phyloP scores from a whole-genome alignment of 225 moss, liverwort and hornwort genomes.

The Sphagnum contortum region DNA sequence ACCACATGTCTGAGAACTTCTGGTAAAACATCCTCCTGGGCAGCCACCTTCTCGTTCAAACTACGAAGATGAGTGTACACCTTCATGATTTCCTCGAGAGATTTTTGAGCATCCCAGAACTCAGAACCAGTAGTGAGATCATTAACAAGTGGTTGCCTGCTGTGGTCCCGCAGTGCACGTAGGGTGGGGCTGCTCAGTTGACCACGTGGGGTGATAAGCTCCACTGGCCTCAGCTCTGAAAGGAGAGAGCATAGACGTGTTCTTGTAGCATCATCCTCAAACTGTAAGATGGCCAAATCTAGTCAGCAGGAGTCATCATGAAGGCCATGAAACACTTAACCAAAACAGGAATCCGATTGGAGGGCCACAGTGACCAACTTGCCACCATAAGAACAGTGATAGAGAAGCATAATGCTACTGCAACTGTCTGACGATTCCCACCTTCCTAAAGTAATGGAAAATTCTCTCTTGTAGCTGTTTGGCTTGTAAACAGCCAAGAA shows the following conservation, averaged over 20 bases:
- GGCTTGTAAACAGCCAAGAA: too few relatives aligned
- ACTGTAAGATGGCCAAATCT: slow-evolving; percentile 32
- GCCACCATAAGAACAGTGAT: too few relatives aligned
- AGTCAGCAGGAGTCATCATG: background rate
- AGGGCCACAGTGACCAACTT: too few relatives aligned
- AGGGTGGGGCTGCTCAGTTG: slow-evolving; percentile 66
- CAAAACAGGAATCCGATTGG: too few relatives aligned
- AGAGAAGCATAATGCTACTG: too few relatives aligned
- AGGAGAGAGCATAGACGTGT: slow-evolving; percentile 61
- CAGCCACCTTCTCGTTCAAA: slow-evolving; percentile 9
- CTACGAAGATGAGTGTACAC: slow-evolving; percentile 29
- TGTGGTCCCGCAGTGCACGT: slow-evolving; percentile 78
- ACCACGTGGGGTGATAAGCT: slow-evolving; percentile 68
- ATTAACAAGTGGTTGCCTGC: slow-evolving; percentile 75
- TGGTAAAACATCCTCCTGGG: slow-evolving; percentile 41
- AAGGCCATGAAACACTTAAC: too few relatives aligned
- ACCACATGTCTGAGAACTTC: slow-evolving; percentile 44
- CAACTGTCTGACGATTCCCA: too few relatives aligned
- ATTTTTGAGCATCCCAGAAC: slow-evolving; percentile 68
- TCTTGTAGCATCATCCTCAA: slow-evolving; percentile 78
- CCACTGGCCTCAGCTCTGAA: slow-evolving; percentile 85
- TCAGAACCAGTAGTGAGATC: slow-evolving; percentile 44
- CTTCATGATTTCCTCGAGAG: slow-evolving; percentile 42
- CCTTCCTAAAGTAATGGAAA: too few relatives aligned
- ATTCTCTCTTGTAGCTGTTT: too few relatives aligned